Base-by-base conservation (phyloP, 495 filamentous ascomycete genomes). In the Talaromyces liani region DNA sequence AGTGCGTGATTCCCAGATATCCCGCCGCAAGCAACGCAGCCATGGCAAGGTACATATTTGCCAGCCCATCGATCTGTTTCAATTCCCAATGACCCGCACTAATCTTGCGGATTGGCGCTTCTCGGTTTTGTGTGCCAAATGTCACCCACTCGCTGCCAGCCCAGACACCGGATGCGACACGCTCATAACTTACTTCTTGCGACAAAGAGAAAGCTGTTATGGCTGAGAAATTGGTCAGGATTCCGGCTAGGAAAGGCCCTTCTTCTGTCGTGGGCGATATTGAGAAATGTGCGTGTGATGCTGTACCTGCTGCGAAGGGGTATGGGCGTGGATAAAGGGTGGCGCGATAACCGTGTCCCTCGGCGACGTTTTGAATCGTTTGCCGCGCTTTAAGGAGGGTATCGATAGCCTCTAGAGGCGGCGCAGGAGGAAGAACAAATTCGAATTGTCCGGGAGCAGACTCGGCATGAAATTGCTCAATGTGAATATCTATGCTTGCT, bases 381-480 rank as follows among this genome's bases (percentile, higher is more conserved):
- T 91, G 85, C 1, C 91, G 85, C 1, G 91, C 83, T 66, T 89
- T 85, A 10, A 92, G 73, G 5, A 96, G 80, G 1, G 81, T 81
- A 74, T 95, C 92, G 51, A 91, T 84, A 0, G 91, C 90, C 4
- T 79, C 72, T 3, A 94, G 71, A 0, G 92, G 88, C 0, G 83
- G 71, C 0, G 79, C 75, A 0, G 90, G 86, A 0, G 86, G 81
- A 0, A 93, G 84, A 16, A 92, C 79, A 65, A 96, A 89, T 70
- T 96, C 92, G 70, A 87, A 96, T 67, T 96, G 92, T 8, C 90
- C 90, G 0, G 82, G 79, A 0, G 87, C 83, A 60, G 81, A 84
- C 69, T 95, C 92, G 20, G 92, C 73, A 70, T 97, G 92, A 70
- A 91, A 88, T 70, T 91, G 86, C 58, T 89, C 80, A 18, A 92